phyloP scores from a whole-genome alignment of 495 filamentous ascomycete genomes.

The Podospora anserina region DNA sequence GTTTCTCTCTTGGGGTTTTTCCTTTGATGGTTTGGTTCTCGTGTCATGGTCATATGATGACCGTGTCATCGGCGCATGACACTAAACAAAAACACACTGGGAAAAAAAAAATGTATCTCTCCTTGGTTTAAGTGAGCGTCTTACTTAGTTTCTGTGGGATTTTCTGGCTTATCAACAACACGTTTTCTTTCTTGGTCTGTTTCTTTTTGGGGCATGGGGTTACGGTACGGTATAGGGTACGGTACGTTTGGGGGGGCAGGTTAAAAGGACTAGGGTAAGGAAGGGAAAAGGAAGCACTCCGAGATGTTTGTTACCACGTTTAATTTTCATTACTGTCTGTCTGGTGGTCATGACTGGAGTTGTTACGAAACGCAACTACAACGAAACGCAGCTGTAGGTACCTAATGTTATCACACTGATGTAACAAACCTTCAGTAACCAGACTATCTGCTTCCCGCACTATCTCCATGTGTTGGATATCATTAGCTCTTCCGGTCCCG shows the following conservation, averaged over 20 bases:
- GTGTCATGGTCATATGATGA: not conserved
- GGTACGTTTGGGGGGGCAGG: not conserved
- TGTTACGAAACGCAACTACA: not conserved
- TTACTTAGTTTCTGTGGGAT: not conserved
- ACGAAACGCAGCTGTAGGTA: not conserved
- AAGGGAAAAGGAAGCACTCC: not conserved
- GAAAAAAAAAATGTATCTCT: not conserved
- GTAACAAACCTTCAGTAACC: not conserved
- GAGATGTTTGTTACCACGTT: not conserved
- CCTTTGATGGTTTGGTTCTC: not conserved
- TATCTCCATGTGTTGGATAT: not conserved
- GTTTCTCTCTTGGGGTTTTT: not conserved
- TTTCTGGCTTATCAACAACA: not conserved
- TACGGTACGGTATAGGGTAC: not conserved
- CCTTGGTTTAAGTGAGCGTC: not conserved
- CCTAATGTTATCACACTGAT: not conserved
- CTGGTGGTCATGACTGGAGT: not conserved
- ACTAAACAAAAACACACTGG: not conserved
- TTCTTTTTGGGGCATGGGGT: not conserved
- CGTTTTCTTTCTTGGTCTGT: not conserved
- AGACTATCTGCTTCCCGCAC: not conserved
- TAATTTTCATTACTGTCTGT: not conserved
- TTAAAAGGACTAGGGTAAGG: not conserved
- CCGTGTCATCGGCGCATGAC: not conserved
- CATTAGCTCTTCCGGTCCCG: not conserved